Evolutionary conservation across 2,329 filamentous ascomycete species (phyloP), one percentile per base, ranked within the genome.

Genomic region (Botrytis paeoniae): DNA sequence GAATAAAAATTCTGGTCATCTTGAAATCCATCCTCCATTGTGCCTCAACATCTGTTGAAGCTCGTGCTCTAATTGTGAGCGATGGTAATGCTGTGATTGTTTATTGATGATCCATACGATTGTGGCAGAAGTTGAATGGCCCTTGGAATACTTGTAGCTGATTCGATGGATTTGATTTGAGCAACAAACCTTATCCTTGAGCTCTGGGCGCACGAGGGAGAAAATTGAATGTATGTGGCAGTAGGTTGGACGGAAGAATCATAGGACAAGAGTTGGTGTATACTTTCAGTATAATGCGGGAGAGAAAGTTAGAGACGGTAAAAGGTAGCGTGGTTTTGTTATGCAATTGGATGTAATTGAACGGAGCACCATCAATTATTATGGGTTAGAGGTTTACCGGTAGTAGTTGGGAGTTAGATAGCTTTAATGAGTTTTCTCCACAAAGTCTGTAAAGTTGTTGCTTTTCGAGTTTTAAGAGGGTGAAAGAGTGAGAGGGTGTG

Each of bases 1-100:
- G 78, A 76, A 74, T 79, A 79, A 74, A 79, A 80, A 72, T 80
- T 80, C 76, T 80, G 79, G 76, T 81, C 79, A 74, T 76, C 76
- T 73, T 78, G 77, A 75, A 79, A 79, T 73, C 73, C 77, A 73
- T 73, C 75, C 69, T 81, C 79, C 80, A 81, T 81, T 69, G 71
- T 79, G 78, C 71, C 74, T 75, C 73, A 72, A 79, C 79, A 81
- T 81, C 77, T 75, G 65, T 66, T 68, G 66, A 72, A 66, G 70
- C 70, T 66, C 35, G 70, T 72, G 62, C 70, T 72, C 48, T 45
- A 10, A 12, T 54, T 69, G 14, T 60, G 65, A 65, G 65, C 60
- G 57, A 62, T 70, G 73, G 35, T 35, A 63, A 64, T 69, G 70
- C 48, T 69, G 62, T 72, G 62, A 51, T 68, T 72, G 73, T 69